These are phyloP conservation scores for Yamadazyma olivae DNA, from an alignment of 805 yeast species.

Conservation along the genomic window DNA sequence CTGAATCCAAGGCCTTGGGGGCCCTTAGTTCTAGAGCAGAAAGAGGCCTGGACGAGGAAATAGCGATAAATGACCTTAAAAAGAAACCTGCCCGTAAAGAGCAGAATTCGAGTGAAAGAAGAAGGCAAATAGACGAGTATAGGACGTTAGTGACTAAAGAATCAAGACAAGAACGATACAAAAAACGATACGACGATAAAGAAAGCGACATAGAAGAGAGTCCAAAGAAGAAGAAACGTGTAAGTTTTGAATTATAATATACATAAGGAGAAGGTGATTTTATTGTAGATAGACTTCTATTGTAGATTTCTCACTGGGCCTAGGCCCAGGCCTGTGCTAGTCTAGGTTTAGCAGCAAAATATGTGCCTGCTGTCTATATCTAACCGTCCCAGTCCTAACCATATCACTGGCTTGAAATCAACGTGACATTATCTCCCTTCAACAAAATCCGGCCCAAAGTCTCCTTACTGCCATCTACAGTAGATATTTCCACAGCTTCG, in stretches of 20 bases:
- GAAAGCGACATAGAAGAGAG: conserved; percentile 7
- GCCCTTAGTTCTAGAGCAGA: too few species aligned
- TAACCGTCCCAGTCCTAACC: neutral
- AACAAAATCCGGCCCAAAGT: conserved; percentile 72
- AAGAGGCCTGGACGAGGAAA: too few species aligned
- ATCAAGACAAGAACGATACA: conserved; percentile 22
- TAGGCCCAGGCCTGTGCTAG: too few species aligned
- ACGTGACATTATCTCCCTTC: conserved; percentile 91
- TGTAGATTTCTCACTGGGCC: too few species aligned
- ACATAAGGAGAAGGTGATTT: too few species aligned
- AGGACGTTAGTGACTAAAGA: conserved; percentile 22
- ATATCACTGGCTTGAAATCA: conserved; percentile 53
- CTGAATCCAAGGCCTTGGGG: too few species aligned
- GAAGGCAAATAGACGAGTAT: conserved; percentile 25
- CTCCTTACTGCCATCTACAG: conserved; percentile 47
- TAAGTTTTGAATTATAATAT: conserved; percentile 19
- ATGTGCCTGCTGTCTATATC: too few species aligned
- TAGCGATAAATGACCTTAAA: neutral
- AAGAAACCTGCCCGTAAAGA: conserved; percentile 10
- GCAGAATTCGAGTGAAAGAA: conserved; percentile 11
- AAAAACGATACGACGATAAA: conserved; percentile 1
- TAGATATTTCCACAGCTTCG: conserved; percentile 61
- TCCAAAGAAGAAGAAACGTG: conserved; percentile 23
- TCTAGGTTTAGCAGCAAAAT: too few species aligned
- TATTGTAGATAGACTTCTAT: too few species aligned